Conservation (phyloP, 1,284 basidiomycete genomes). For the Caloboletus firmus region DNA sequence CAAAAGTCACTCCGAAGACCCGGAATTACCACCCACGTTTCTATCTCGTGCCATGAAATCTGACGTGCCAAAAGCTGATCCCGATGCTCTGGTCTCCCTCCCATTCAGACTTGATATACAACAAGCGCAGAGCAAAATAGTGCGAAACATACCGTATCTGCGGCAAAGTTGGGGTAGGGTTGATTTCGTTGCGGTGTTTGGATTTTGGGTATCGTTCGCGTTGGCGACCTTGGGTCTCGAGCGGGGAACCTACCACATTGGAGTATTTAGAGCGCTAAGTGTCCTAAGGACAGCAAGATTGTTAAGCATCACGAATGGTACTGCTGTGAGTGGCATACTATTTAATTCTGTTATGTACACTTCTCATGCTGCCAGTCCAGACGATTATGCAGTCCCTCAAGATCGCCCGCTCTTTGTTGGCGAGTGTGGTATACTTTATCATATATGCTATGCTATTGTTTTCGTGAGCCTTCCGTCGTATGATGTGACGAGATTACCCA, state of each 20-base stretch:
- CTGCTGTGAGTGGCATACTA: conserved; percentile 58
- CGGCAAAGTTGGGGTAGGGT: conserved; percentile 94
- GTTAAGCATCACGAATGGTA: conserved; percentile 88
- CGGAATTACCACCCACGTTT: conserved; percentile 44
- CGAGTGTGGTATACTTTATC: conserved; percentile 89
- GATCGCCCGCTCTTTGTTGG: conserved; percentile 83
- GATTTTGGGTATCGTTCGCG: conserved; percentile 81
- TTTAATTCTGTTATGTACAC: not conserved
- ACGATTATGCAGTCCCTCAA: conserved; percentile 96
- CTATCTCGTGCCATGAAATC: conserved; percentile 50
- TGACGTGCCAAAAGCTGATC: conserved; percentile 36
- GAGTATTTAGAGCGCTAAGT: conserved; percentile 87
- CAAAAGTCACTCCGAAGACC: not conserved
- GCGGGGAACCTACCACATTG: conserved; percentile 68
- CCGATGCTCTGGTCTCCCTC: conserved; percentile 47
- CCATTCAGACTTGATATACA: conserved; percentile 69
- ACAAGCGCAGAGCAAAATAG: conserved; percentile 52
- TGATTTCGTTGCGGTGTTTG: conserved; percentile 81
- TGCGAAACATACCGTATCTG: conserved; percentile 78
- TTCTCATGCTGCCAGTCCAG: conserved; percentile 37
- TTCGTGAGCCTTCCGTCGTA: conserved; percentile 52
- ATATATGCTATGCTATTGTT: conserved; percentile 89
- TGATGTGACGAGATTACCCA: not conserved
- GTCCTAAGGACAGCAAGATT: conserved; percentile 84
- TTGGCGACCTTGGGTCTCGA: conserved; percentile 72